These are phyloP conservation scores for Nitzschia sp. DNA, from an alignment of 108 stramenopile genomes.

Conservation along the genomic window DNA sequence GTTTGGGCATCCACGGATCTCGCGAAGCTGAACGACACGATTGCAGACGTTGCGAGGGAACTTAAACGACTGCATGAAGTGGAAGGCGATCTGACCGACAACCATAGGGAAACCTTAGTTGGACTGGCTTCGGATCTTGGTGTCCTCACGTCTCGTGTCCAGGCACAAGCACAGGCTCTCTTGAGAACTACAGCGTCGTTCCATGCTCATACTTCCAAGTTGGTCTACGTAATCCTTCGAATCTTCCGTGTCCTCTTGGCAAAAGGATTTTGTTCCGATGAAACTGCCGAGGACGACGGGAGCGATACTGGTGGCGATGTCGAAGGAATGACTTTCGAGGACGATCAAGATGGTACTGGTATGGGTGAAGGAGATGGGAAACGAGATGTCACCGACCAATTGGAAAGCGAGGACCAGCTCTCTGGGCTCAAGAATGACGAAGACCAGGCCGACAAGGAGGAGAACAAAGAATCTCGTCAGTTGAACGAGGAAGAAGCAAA, in stretches of 20 bases:
- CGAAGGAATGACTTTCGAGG: slow-evolving; percentile 87
- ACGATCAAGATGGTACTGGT: slow-evolving; percentile 97
- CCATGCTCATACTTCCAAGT: slow-evolving; percentile 67
- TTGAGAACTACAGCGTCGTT: slow-evolving; percentile 50
- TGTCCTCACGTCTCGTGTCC: slow-evolving; percentile 38
- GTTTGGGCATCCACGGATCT: slow-evolving; percentile 42
- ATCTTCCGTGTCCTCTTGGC: slow-evolving; percentile 90
- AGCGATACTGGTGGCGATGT: slow-evolving; percentile 70
- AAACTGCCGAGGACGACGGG: slow-evolving; percentile 75
- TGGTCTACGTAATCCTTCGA: slow-evolving; percentile 83
- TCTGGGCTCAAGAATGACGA: slow-evolving; percentile 90
- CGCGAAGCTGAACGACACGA: slow-evolving; percentile 23
- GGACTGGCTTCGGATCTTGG: slow-evolving; percentile 46
- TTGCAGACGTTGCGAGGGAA: neutral
- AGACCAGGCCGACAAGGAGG: slow-evolving; percentile 48
- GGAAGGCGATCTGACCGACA: neutral
- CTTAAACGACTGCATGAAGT: slow-evolving; percentile 6
- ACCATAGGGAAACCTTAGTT: slow-evolving; percentile 40
- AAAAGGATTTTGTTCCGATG: slow-evolving; percentile 91
- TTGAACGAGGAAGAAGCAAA: slow-evolving; percentile 94
- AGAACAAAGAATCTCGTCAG: slow-evolving; percentile 61
- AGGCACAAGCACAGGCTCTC: slow-evolving; percentile 29
- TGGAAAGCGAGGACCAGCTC: slow-evolving; percentile 97
- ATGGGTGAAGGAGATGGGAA: slow-evolving; percentile 98
- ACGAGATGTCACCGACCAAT: slow-evolving; percentile 96